Evolutionary conservation across 148 eudicot genomes (phyloP), one percentile per base, ranked within the genome.

Genomic region (Rhododendron kiyosumense): DNA sequence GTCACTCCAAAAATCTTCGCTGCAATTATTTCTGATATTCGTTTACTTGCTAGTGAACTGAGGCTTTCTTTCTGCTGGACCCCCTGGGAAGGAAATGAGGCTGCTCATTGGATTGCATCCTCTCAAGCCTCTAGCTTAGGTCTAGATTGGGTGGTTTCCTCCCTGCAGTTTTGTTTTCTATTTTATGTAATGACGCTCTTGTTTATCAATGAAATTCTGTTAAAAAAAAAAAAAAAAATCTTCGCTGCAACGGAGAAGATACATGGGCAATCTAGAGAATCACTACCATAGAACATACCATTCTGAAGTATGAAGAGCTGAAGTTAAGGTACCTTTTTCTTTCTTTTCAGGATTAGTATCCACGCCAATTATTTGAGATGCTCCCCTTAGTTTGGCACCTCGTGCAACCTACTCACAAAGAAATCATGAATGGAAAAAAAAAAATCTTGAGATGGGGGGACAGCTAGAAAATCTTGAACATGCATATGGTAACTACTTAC

Each of bases 1-100:
- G 98, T 97, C 81, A 96, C 81, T 87, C 99, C 99, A 89, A 96
- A 95, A 81, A 91, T 87, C 87, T 87, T 94, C 20, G 93, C 98
- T 96, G 97, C 38, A 76, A 51, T n/a, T n/a, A n/a, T n/a, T n/a
- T n/a, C n/a, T n/a, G n/a, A n/a, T n/a, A n/a, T n/a, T n/a, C n/a
- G n/a, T n/a, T n/a, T n/a, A n/a, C n/a, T n/a, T n/a, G n/a, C n/a
- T n/a, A n/a, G n/a, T n/a, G n/a, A n/a, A n/a, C n/a, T n/a, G n/a
- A n/a, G n/a, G n/a, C n/a, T n/a, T n/a, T n/a, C n/a, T n/a, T n/a
- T n/a, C n/a, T n/a, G n/a, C n/a, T n/a, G n/a, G n/a, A n/a, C n/a
- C n/a, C n/a, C n/a, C n/a, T n/a, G n/a, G n/a, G n/a, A n/a, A n/a
- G n/a, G n/a, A n/a, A n/a, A n/a, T n/a, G n/a, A n/a, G n/a, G n/a